Percentiles rank a stretch among this genome's conserved stretches.
Conservation (phyloP, 2,329 filamentous ascomycete genomes). For the Fusarium pseudocircinatum region DNA sequence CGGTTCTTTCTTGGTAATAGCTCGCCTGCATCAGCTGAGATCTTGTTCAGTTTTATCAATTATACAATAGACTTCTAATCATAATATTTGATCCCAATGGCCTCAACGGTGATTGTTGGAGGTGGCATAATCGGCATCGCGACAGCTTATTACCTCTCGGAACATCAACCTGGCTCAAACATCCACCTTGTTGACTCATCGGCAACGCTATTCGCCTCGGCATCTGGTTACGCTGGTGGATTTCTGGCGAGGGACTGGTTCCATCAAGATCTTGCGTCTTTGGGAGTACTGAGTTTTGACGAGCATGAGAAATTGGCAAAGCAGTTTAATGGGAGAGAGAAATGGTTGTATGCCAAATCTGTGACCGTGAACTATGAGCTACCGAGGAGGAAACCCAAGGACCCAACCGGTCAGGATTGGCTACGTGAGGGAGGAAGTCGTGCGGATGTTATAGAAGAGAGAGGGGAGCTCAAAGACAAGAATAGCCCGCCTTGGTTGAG, state of each 20-base stretch:
- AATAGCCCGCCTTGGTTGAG: constrained; percentile 46
- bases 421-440: constrained; percentile 71
- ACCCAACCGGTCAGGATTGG: constrained; percentile 69
- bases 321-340: constrained; percentile 63
- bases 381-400: constrained; percentile 49
- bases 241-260: constrained; percentile 83
- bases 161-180: constrained; percentile 52
- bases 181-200: constrained; percentile 61
- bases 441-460: constrained; percentile 57
- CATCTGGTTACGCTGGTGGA: constrained; percentile 78
- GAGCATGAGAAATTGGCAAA: constrained; percentile 73
- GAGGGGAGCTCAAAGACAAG: constrained; percentile 45
- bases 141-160: constrained; percentile 77
- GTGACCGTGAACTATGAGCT: constrained; percentile 64
- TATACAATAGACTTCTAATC: neutral
- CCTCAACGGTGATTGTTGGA: constrained; percentile 72
- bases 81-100: constrained; percentile 43
- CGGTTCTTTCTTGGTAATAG: constrained; percentile 18
- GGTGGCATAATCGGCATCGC: constrained; percentile 76
- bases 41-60: neutral
- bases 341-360: constrained; percentile 62
- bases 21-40: constrained; percentile 1
- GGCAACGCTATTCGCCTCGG: constrained; percentile 72
- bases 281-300: constrained; percentile 75
- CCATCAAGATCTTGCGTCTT: constrained; percentile 60